phyloP scores from a whole-genome alignment of 495 filamentous ascomycete species.

The Bombardia bombarda region DNA sequence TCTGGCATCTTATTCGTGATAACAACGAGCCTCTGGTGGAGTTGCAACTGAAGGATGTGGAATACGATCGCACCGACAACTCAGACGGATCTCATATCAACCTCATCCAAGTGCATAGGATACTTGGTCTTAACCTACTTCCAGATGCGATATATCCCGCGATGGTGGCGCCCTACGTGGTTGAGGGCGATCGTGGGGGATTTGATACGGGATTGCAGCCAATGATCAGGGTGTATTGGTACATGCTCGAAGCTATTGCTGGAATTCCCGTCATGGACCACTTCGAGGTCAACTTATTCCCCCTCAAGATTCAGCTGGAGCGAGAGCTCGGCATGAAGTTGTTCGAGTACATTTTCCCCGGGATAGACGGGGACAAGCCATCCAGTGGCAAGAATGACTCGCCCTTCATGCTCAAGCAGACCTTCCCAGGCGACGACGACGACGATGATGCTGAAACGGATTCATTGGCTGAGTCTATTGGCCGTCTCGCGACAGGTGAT shows the following conservation, averaged over 20 bases:
- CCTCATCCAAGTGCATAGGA: slow-evolving; percentile 70
- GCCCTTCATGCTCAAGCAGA: slow-evolving; percentile 77
- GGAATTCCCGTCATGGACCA: slow-evolving; percentile 96
- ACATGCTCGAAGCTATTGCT: slow-evolving; percentile 96
- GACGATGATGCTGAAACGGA: slow-evolving; percentile 46
- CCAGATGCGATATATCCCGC: slow-evolving; percentile 88
- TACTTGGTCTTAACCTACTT: slow-evolving; percentile 81
- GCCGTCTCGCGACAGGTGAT: slow-evolving; percentile 20
- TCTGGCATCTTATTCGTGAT: slow-evolving; percentile 90
- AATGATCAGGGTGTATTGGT: slow-evolving; percentile 91
- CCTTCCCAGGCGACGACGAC: slow-evolving; percentile 57
- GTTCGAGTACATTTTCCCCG: slow-evolving; percentile 97
- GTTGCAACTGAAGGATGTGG: slow-evolving; percentile 80
- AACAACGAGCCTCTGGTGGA: slow-evolving; percentile 84
- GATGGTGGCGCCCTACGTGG: slow-evolving; percentile 87
- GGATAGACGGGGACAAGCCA: slow-evolving; percentile 48
- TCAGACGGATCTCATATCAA: slow-evolving; percentile 95
- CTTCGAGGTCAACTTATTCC: slow-evolving; percentile 91
- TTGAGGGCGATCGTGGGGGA: slow-evolving; percentile 52
- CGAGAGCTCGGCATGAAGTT: slow-evolving; percentile 86
- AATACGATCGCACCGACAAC: slow-evolving; percentile 92
- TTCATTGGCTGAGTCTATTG: slow-evolving; percentile 23
- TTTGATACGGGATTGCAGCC: slow-evolving; percentile 46
- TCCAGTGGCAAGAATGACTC: slow-evolving; percentile 50
- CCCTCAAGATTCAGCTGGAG: slow-evolving; percentile 90